Percentiles rank a stretch among this genome's conserved stretches.
Evolutionary conservation across 163 green algal species (phyloP).

Genomic region (Scenedesmus sp.): DNA sequence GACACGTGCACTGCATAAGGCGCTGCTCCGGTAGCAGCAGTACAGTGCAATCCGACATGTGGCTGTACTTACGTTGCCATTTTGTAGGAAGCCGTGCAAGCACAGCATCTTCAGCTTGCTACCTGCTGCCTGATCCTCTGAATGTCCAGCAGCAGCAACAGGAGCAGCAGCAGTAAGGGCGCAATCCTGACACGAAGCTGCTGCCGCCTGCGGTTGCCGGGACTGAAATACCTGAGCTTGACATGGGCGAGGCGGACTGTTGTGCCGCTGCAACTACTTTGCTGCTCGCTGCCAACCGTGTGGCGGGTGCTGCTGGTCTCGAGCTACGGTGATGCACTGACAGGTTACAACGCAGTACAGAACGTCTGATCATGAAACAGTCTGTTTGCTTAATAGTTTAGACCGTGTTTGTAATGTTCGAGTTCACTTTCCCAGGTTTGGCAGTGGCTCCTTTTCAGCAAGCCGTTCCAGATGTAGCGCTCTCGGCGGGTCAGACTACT

Average conservation of each 20-base stretch:
- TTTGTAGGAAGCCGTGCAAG: constrained; percentile 87
- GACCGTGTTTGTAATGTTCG: neutral
- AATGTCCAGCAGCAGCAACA: neutral
- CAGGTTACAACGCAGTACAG: neutral
- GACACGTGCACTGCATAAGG: neutral
- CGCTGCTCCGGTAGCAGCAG: neutral
- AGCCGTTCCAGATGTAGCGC: no score
- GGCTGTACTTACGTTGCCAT: constrained; percentile 65
- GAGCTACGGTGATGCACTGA: neutral
- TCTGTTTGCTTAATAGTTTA: neutral
- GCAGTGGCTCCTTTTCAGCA: neutral
- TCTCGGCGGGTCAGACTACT: no score
- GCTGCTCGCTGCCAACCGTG: neutral
- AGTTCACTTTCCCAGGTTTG: neutral
- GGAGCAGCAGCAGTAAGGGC: neutral
- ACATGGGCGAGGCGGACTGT: neutral
- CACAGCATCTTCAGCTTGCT: constrained; percentile 75
- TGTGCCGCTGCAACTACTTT: neutral
- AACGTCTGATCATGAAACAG: neutral
- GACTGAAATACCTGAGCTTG: neutral
- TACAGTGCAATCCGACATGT: neutral
- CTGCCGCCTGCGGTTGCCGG: no score
- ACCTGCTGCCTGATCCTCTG: neutral
- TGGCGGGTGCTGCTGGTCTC: neutral
- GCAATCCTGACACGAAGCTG: neutral